phyloP scores from a whole-genome alignment of 768 basidiomycete species.

The Gymnopilus dilepis region DNA sequence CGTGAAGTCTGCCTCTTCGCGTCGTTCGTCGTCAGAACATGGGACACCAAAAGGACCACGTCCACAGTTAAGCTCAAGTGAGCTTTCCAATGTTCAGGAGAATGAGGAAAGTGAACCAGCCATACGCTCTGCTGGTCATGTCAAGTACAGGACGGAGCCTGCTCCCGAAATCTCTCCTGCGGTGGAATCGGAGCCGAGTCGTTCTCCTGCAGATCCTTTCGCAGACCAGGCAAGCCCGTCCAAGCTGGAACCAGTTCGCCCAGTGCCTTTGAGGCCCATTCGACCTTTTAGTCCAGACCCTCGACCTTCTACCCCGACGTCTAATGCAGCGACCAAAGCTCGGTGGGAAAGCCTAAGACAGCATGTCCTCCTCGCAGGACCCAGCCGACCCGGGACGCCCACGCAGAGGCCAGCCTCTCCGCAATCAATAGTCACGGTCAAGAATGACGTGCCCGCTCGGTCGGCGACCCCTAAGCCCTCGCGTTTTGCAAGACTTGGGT shows the following conservation, averaged over 20 bases:
- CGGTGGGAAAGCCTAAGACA: slow-evolving; percentile 62
- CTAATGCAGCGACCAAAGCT: slow-evolving; percentile 40
- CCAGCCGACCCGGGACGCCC: slow-evolving; percentile 32
- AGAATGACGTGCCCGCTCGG: slow-evolving; percentile 21
- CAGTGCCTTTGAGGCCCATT: slow-evolving; percentile 17
- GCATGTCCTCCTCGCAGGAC: slow-evolving; percentile 48
- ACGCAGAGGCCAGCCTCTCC: slow-evolving; percentile 35
- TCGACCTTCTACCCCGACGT: slow-evolving; percentile 32
- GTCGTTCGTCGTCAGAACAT: slow-evolving; percentile 22
- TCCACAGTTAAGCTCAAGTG: slow-evolving; percentile 24
- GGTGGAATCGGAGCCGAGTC: not conserved
- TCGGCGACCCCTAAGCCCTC: slow-evolving; percentile 53
- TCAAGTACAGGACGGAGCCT: slow-evolving; percentile 9
- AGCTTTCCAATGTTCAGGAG: slow-evolving; percentile 27
- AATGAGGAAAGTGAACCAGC: slow-evolving; percentile 14
- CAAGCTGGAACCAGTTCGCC: slow-evolving; percentile 26
- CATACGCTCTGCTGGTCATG: slow-evolving; percentile 5
- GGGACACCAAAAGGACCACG: slow-evolving; percentile 16
- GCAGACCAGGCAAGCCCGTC: slow-evolving; percentile 16
- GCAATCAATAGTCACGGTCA: slow-evolving; percentile 23
- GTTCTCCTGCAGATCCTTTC: slow-evolving; percentile 7
- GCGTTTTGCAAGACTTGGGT: slow-evolving; percentile 56
- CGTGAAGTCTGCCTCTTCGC: slow-evolving; percentile 25
- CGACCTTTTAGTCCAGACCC: slow-evolving; percentile 45
- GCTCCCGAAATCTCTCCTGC: slow-evolving; percentile 5